A percentile compares a stretch with the other conserved stretches of the same genome.
Evolutionary conservation across 306 rosid genomes (phyloP).

Genomic region (Rubus parviflorus): DNA sequence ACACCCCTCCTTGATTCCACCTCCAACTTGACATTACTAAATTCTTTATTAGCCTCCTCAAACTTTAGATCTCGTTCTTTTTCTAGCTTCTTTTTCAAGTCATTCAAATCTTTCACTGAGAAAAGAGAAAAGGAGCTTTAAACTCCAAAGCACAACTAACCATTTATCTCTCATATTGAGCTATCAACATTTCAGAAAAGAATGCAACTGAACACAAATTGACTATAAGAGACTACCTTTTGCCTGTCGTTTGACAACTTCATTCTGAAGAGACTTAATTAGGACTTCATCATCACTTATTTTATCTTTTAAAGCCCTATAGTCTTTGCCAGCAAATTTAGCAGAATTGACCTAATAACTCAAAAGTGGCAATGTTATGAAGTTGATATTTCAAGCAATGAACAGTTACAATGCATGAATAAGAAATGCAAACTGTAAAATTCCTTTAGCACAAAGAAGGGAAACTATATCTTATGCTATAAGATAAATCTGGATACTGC

Average conservation of each 20-base stretch:
- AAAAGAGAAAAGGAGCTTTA: conserved; percentile 14
- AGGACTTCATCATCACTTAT: conserved; percentile 61
- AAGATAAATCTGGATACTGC: conserved; percentile 24
- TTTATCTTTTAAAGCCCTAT: conserved; percentile 65
- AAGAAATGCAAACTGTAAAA: background rate
- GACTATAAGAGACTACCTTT: conserved; percentile 51
- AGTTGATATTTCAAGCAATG: conserved; percentile 15
- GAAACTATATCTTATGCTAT: background rate
- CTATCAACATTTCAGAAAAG: background rate
- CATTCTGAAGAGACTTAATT: conserved; percentile 80
- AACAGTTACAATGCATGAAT: conserved; percentile 2
- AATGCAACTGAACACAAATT: conserved; percentile 17
- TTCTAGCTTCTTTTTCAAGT: conserved; percentile 50
- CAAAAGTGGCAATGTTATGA: conserved; percentile 26
- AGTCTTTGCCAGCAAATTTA: conserved; percentile 70
- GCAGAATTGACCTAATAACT: conserved; percentile 62
- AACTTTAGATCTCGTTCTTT: conserved; percentile 49
- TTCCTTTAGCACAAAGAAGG: background rate
- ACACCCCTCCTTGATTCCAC: conserved; percentile 59
- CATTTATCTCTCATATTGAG: background rate
- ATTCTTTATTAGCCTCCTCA: conserved; percentile 56
- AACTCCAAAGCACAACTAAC: background rate
- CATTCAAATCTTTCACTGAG: conserved; percentile 63
- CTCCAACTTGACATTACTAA: conserved; percentile 44
- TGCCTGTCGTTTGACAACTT: conserved; percentile 59